Evolutionary conservation across 148 eudicot species (phyloP).

Genomic region (Suaeda aralocaspica): DNA sequence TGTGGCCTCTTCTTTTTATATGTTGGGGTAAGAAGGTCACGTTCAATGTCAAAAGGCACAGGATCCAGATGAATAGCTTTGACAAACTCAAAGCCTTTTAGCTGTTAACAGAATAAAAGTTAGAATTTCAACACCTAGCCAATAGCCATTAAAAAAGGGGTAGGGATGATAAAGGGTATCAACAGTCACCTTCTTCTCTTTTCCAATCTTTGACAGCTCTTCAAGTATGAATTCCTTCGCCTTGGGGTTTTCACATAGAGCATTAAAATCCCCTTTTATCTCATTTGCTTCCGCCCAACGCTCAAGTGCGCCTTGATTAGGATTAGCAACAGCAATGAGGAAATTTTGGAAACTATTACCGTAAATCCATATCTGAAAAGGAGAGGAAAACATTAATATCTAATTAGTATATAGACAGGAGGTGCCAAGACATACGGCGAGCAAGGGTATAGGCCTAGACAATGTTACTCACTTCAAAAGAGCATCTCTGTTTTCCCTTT

Average conservation of each 20-base stretch:
- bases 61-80: constrained; percentile 77
- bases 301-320: constrained; percentile 57
- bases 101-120: constrained; percentile 38
- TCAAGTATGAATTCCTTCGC: constrained; percentile 63
- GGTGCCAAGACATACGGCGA: too few relatives aligned
- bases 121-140: neutral
- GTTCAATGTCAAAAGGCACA: constrained; percentile 70
- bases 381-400: neutral
- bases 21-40: constrained; percentile 80
- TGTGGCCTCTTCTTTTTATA: constrained; percentile 82
- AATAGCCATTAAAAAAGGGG: neutral
- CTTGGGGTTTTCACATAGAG: constrained; percentile 60
- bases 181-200: constrained; percentile 63
- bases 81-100: constrained; percentile 79
- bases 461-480: too few relatives aligned
- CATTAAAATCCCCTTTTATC: constrained; percentile 49
- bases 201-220: constrained; percentile 61
- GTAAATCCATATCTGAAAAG: constrained; percentile 66
- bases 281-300: constrained; percentile 62
- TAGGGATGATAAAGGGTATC: neutral
- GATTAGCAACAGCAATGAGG: constrained; percentile 68
- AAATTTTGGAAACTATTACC: constrained; percentile 81
- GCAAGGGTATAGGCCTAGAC: too few relatives aligned
- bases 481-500: too few relatives aligned
- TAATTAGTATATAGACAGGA: too few relatives aligned